These are phyloP conservation scores for Exophiala calicioides DNA, from an alignment of 2,329 filamentous ascomycete genomes.

Conservation along the genomic window DNA sequence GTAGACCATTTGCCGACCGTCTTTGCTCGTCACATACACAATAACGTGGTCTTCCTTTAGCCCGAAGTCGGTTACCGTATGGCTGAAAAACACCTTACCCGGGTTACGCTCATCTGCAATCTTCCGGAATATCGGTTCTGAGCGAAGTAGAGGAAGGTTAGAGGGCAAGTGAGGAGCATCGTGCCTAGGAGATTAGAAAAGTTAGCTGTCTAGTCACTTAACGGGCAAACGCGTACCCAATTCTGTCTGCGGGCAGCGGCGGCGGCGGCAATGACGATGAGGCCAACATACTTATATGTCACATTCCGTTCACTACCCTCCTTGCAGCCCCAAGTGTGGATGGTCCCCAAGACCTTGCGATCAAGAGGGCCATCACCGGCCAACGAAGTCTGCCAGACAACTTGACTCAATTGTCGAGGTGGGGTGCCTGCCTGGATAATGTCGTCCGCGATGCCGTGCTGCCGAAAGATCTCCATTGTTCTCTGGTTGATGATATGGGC, in stretches of 20 bases:
- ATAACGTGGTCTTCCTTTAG: not conserved
- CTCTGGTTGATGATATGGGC: slow-evolving; percentile 37
- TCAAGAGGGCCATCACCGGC: slow-evolving; percentile 27
- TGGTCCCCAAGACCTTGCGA: not conserved
- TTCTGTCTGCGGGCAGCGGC: too few relatives aligned
- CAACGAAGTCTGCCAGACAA: slow-evolving; percentile 36
- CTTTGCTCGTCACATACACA: slow-evolving; percentile 13
- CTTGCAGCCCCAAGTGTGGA: too few relatives aligned
- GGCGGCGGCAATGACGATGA: too few relatives aligned
- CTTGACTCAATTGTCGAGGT: slow-evolving; percentile 31
- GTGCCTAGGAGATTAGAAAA: too few relatives aligned
- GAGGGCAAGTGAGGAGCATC: too few relatives aligned
- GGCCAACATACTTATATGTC: too few relatives aligned
- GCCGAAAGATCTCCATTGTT: slow-evolving; percentile 30
- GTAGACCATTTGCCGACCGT: slow-evolving; percentile 22
- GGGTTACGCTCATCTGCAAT: slow-evolving; percentile 36
- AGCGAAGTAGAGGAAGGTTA: slow-evolving; percentile 2
- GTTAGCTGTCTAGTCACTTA: too few relatives aligned
- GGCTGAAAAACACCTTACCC: slow-evolving; percentile 23
- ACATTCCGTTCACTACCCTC: too few relatives aligned
- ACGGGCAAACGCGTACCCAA: too few relatives aligned
- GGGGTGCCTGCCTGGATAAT: slow-evolving; percentile 27
- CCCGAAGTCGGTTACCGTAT: slow-evolving; percentile 2
- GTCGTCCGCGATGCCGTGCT: slow-evolving; percentile 35
- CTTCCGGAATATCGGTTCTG: slow-evolving; percentile 36